Conservation (phyloP, 352 stramenopile species). For the Globisporangium solare region DNA sequence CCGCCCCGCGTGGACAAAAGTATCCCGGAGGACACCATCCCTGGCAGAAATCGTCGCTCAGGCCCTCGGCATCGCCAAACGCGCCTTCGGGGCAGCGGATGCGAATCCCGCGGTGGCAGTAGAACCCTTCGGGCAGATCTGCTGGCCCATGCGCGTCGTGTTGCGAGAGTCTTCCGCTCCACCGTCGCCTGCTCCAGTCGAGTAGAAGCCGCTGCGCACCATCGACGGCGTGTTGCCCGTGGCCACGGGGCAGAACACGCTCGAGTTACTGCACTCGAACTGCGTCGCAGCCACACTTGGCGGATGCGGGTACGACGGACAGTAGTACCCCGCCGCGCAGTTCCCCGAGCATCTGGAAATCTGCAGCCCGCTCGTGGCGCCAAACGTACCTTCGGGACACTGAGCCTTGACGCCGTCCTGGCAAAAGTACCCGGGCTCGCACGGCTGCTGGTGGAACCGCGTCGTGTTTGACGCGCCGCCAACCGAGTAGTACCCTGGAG, state of each 20-base stretch:
- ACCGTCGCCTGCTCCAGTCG: conserved; percentile 31
- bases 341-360: conserved; percentile 45
- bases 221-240: conserved; percentile 40
- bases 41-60: conserved; percentile 44
- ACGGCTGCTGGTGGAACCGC: conserved; percentile 56
- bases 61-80: conserved; percentile 43
- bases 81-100: conserved; percentile 65
- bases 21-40: conserved; percentile 68
- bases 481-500: conserved; percentile 66
- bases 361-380: conserved; percentile 32
- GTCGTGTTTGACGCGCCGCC: conserved; percentile 38
- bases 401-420: conserved; percentile 50
- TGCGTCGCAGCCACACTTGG: conserved; percentile 41
- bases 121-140: conserved; percentile 60
- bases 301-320: conserved; percentile 48
- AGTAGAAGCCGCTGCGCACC: conserved; percentile 51
- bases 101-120: conserved; percentile 64
- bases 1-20: conserved; percentile 58
- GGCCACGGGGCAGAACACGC: conserved; percentile 51
- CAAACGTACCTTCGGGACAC: conserved; percentile 74
- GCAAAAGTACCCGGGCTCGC: conserved; percentile 77
- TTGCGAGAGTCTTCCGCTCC: conserved; percentile 31
- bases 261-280: conserved; percentile 42
- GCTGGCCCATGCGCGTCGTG: conserved; percentile 44
- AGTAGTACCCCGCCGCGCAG: conserved; percentile 65